Percentiles rank a stretch among this genome's conserved stretches.
phyloP scores from a whole-genome alignment of 257 asterid species.

The Solanum sitiens region DNA sequence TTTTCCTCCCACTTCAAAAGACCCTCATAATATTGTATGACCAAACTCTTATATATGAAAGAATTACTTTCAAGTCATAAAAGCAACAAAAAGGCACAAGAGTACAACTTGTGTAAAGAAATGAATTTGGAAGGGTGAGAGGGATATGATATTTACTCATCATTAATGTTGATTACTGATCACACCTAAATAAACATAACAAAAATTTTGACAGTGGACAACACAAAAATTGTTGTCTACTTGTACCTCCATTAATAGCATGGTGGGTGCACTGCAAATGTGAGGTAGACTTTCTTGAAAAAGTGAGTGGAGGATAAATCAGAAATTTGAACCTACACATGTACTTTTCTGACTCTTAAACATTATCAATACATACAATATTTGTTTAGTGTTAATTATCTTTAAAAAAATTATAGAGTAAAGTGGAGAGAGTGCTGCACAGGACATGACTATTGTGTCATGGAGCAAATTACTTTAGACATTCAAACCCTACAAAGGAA shows the following conservation, averaged over 20 bases:
- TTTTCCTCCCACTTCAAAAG: neutral
- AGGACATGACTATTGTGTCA: slow-evolving; percentile 67
- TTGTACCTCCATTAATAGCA: neutral
- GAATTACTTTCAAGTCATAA: neutral
- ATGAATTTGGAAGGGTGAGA: neutral
- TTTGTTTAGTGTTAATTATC: neutral
- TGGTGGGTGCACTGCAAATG: neutral
- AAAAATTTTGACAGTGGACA: neutral
- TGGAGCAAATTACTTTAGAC: slow-evolving; percentile 82
- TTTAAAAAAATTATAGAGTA: neutral
- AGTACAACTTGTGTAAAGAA: neutral
- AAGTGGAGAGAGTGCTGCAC: slow-evolving; percentile 55
- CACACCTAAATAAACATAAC: neutral
- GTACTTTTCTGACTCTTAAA: neutral
- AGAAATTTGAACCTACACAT: neutral
- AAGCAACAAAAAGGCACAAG: neutral
- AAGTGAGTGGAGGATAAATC: neutral
- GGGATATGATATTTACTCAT: neutral
- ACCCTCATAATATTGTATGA: neutral
- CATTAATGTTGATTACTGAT: neutral
- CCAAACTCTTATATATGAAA: neutral
- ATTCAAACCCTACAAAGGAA: slow-evolving; percentile 53
- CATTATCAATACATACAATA: neutral
- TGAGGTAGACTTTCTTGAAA: neutral
- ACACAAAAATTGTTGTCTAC: neutral